Conservation (phyloP, 495 filamentous ascomycete genomes). For the Lasiosphaeria hispida region DNA sequence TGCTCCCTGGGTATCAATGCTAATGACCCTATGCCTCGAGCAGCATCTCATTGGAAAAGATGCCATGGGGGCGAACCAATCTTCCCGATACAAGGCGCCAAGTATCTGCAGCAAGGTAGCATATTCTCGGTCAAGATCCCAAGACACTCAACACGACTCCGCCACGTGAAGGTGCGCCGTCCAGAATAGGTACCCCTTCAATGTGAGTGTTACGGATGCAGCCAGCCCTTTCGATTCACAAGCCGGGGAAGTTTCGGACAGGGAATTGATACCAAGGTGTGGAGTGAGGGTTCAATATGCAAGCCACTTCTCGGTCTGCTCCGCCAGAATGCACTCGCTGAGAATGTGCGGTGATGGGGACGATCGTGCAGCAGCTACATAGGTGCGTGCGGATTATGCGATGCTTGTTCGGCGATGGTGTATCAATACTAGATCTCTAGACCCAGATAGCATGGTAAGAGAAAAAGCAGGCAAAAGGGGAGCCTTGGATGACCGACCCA, state of each 20-base stretch:
- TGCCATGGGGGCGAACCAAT: no score
- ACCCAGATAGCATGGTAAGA: background rate
- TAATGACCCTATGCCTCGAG: no score
- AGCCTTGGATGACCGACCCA: background rate
- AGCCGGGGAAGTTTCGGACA: background rate
- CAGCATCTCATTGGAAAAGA: no score
- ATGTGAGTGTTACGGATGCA: background rate
- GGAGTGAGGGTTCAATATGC: background rate
- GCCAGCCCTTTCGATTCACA: background rate
- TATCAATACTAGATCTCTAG: conserved; percentile 9
- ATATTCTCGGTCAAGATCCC: no score
- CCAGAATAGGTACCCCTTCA: no score
- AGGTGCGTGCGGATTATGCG: background rate
- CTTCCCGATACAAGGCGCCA: no score
- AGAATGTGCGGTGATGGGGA: conserved; percentile 10
- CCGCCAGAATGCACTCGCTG: conserved; percentile 3
- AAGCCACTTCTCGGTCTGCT: conserved; percentile 5
- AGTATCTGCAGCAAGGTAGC: no score
- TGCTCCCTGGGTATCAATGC: no score
- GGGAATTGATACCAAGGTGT: background rate
- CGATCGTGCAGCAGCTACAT: conserved; percentile 12
- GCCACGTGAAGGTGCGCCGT: no score
- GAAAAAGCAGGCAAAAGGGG: background rate
- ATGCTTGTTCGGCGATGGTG: background rate
- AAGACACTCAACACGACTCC: no score